Conservation (phyloP, 176 grass and related monocot species). For the Microstegium vimineum region DNA sequence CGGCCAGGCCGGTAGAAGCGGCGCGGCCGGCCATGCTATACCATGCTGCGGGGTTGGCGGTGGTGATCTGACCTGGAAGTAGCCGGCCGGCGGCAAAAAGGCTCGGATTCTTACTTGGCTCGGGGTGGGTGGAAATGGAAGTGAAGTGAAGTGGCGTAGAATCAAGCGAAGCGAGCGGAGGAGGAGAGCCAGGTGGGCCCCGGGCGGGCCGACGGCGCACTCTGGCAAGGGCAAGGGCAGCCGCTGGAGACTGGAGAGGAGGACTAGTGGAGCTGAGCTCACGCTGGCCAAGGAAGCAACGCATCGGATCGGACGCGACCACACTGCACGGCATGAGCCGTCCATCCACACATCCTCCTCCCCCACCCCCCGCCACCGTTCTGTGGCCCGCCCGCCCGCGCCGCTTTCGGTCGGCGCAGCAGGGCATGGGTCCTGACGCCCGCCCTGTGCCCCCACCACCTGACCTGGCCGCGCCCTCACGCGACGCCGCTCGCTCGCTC, state of each 20-base stretch:
- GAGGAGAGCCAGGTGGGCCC: not conserved
- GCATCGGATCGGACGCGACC: not conserved
- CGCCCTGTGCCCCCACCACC: too few species aligned
- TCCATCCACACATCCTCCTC: not conserved
- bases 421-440: too few species aligned
- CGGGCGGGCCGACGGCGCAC: constrained; percentile 6
- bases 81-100: not conserved
- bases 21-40: not conserved
- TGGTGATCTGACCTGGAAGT: not conserved
- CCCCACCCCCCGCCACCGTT: too few species aligned
- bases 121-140: not conserved
- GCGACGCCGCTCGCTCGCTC: not conserved
- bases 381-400: not conserved
- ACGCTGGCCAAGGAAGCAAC: constrained; percentile 11
- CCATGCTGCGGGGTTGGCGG: too few species aligned
- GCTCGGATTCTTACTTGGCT: constrained; percentile 9
- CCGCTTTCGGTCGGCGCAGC: constrained; percentile 24
- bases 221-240: not conserved
- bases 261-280: not conserved
- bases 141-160: constrained; percentile 17
- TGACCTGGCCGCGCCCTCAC: too few species aligned
- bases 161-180: not conserved
- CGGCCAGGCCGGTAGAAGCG: not conserved
- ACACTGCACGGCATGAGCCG: not conserved
- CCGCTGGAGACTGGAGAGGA: not conserved